Evolutionary conservation across 78 protist species (phyloP), one percentile per base, ranked within the genome.

Genomic region (Dictyostelium citrinum): DNA sequence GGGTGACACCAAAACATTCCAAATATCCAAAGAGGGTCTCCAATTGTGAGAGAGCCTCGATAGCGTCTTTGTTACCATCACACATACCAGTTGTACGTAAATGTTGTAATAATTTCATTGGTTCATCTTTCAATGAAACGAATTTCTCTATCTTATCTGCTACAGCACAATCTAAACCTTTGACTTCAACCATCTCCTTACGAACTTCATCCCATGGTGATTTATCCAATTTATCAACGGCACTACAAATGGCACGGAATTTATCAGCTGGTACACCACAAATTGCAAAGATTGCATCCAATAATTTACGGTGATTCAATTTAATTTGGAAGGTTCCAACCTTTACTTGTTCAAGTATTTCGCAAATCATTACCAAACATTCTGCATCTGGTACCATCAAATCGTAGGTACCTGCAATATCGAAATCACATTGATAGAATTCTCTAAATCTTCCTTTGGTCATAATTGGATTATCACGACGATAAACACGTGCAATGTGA

Each of bases 201-300:
- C 90, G 12, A 22, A 98, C 98, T 20, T 83, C 97, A 12, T 55
- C 95, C 99, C 98, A 97, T 55, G 97, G 91, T 51, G 71, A 51
- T 70, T 98, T 98, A 94, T 98, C 99, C 3, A 98, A 94, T 80
- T 98, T 98, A 94, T 98, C 99, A 68, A 98, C 97, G 41, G 99
- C 96, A 10, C 95, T 46, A 95, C 98, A 98, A 74, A 97, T 96
- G 17, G 98, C 20, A 24, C 97, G 88, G 93, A 97, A 91, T 43
- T 83, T 95, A 16, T 71, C 97, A 16, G 41, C 95, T n/a, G 98
- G 98, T 20, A 98, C 99, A 14, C 99, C 99, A 76, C 97, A 95
- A 55, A 94, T 51, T 11, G 90, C 97, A 68, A 98, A 90, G 60
- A 95, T 86, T 17, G 96, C 98, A 46, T 97, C 98, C 17, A 98